Evolutionary conservation across 805 yeast species (phyloP).

Genomic region (Yarrowia hollandica): DNA sequence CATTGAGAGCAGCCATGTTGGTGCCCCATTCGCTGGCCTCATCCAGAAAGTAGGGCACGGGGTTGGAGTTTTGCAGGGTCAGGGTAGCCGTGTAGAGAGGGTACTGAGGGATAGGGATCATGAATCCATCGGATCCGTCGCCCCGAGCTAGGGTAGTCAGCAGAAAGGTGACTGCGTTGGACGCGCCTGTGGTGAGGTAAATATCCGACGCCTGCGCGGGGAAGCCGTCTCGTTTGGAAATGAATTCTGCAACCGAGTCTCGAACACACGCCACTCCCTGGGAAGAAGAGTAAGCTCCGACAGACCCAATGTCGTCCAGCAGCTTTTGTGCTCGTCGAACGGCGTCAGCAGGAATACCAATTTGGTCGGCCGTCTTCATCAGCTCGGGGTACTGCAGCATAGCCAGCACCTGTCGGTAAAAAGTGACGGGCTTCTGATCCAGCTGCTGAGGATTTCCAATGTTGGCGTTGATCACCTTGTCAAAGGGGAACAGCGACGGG

Average conservation of each 20-base stretch:
- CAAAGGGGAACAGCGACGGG: conserved; percentile 71
- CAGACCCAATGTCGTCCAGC: conserved; percentile 66
- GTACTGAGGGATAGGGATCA: conserved; percentile 97
- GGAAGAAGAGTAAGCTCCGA: conserved; percentile 94
- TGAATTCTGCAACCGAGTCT: conserved; percentile 77
- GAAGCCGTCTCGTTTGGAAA: conserved; percentile 74
- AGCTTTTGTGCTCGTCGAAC: conserved; percentile 65
- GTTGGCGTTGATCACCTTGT: conserved; percentile 79
- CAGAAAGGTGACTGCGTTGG: conserved; percentile 84
- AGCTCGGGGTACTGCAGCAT: conserved; percentile 81
- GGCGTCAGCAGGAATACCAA: conserved; percentile 62
- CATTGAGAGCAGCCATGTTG: conserved; percentile 51
- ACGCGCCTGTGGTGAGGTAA: conserved; percentile 90
- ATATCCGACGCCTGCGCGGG: conserved; percentile 68
- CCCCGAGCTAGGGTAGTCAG: conserved; percentile 70
- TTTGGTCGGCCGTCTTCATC: conserved; percentile 45
- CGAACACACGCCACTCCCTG: conserved; percentile 81
- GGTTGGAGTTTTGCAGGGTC: conserved; percentile 76
- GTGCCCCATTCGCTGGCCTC: conserved; percentile 86
- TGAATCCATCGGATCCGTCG: conserved; percentile 63
- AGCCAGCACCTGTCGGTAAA: conserved; percentile 88
- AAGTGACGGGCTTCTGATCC: conserved; percentile 92
- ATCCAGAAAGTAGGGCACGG: conserved; percentile 82
- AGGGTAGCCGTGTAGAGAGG: conserved; percentile 96
- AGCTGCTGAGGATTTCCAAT: conserved; percentile 98